Base-by-base conservation (phyloP, 2,329 filamentous ascomycete genomes). In the Onygena corvina region DNA sequence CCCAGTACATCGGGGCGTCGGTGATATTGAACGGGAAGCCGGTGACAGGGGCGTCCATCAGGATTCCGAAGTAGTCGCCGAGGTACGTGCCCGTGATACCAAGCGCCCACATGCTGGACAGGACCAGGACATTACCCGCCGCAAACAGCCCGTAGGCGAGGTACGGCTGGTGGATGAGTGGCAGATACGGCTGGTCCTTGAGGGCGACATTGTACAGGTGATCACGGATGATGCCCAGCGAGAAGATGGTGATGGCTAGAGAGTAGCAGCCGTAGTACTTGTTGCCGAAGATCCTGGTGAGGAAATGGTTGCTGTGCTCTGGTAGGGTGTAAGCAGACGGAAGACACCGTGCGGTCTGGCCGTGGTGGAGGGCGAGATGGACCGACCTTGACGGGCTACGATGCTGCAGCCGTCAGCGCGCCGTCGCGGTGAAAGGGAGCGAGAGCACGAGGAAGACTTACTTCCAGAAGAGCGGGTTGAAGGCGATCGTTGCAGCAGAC, bases 401-500 rank as follows among this genome's bases (percentile, higher is more conserved):
- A 88, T 84, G 67, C 86, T 93, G 58, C 27, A 55, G n/a, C 49
- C 25, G 38, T 48, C 11, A 47, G 27, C 20, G 31, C 21, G 53
- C 56, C 49, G 52, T 50, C 50, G 30, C 38, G 16, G 44, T 42
- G 46, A 23, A 12, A 6, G 25, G 21, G n/a, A 25, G 1, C 14
- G 5, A 12, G 21, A 49, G n/a, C 6, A 46, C 8, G 14, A 30
- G 38, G 53, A 30, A 7, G 48, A 76, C 86, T 74, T 76, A 94
- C 89, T 98, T 98, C 92, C 92, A 98, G 69, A 95, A 96, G n/a
- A 92, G 83, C 18, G 92, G 92, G 69, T 98, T 98, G 71, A 98
- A 96, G 45, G 83, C 76, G 69, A 98, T 94, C 48, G 85, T 78
- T 50, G 74, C 76, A 44, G 82, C 85, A 58, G 87, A 86, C 58